A percentile compares a stretch with the other conserved stretches of the same genome.
These are phyloP conservation scores for Thraustochytrium sp. DNA, from an alignment of 352 stramenopile genomes.

Conservation along the genomic window DNA sequence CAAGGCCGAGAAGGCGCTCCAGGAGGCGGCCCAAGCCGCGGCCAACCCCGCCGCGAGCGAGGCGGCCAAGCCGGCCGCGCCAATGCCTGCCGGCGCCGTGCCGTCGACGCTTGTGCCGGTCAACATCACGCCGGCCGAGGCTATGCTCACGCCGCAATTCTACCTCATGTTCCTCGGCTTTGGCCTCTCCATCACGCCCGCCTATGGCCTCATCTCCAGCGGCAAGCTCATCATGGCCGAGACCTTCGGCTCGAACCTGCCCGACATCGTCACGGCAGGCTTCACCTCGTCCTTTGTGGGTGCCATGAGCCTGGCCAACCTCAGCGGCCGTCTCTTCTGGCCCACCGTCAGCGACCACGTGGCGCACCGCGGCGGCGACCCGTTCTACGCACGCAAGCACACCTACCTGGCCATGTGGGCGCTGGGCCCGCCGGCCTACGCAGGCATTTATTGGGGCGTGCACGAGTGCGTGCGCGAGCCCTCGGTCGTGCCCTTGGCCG, in stretches of 20 bases:
- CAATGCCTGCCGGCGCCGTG: no score
- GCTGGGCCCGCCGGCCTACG: background rate
- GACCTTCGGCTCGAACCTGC: conserved; percentile 36
- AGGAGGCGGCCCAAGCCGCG: background rate
- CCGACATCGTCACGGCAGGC: conserved; percentile 34
- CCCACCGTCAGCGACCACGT: conserved; percentile 55
- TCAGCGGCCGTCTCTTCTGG: conserved; percentile 56
- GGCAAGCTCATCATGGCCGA: conserved; percentile 45
- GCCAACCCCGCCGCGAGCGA: background rate
- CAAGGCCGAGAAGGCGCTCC: background rate
- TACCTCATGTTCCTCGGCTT: conserved; percentile 49
- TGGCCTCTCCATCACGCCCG: background rate
- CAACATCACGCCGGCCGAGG: conserved; percentile 50
- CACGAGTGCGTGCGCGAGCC: conserved; percentile 35
- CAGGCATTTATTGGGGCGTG: background rate
- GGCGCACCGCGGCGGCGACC: conserved; percentile 35
- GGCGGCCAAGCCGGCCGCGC: background rate
- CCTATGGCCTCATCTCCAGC: conserved; percentile 35
- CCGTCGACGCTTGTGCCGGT: background rate
- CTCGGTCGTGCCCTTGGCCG: background rate
- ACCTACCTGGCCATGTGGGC: conserved; percentile 37
- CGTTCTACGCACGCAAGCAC: conserved; percentile 41
- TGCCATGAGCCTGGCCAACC: conserved; percentile 52
- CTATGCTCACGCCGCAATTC: conserved; percentile 54
- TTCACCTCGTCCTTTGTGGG: conserved; percentile 43